Percentiles rank a stretch among this genome's conserved stretches.
phyloP scores from a whole-genome alignment of 805 yeast species.

The Candida palmyrensis region DNA sequence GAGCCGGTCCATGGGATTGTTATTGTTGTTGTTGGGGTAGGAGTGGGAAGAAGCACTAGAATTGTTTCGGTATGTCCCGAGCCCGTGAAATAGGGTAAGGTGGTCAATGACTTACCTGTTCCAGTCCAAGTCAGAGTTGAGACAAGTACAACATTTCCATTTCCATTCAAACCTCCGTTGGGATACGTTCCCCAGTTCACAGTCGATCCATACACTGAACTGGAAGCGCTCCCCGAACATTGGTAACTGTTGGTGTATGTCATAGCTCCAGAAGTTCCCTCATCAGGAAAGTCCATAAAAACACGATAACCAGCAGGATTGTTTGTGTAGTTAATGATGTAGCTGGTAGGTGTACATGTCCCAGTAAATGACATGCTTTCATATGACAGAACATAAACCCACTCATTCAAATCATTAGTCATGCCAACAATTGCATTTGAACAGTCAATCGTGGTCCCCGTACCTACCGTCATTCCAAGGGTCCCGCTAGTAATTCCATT shows the following conservation, averaged over 20 bases:
- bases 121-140: slow-evolving; percentile 18
- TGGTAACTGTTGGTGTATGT: slow-evolving; percentile 9
- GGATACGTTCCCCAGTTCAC: too few relatives aligned
- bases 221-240: slow-evolving; percentile 6
- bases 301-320: slow-evolving; percentile 26
- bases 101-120: slow-evolving; percentile 13
- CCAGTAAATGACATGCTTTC: slow-evolving; percentile 5
- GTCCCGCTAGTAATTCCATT: slow-evolving; percentile 17
- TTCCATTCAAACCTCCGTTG: background rate
- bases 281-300: slow-evolving; percentile 10
- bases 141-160: slow-evolving; percentile 3
- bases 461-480: slow-evolving; percentile 15
- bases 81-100: slow-evolving; percentile 14
- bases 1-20: slow-evolving; percentile 11
- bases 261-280: background rate
- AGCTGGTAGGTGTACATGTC: slow-evolving; percentile 11
- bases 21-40: slow-evolving; percentile 8
- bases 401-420: slow-evolving; percentile 17
- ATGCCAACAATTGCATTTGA: slow-evolving; percentile 13
- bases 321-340: slow-evolving; percentile 11
- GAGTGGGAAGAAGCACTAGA: slow-evolving; percentile 7
- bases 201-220: background rate
- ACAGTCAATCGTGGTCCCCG: slow-evolving; percentile 17
- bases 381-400: slow-evolving; percentile 12
- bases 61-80: slow-evolving; percentile 16